Base-by-base conservation (phyloP, 305 asterid species). In the Petunia hybrid region DNA sequence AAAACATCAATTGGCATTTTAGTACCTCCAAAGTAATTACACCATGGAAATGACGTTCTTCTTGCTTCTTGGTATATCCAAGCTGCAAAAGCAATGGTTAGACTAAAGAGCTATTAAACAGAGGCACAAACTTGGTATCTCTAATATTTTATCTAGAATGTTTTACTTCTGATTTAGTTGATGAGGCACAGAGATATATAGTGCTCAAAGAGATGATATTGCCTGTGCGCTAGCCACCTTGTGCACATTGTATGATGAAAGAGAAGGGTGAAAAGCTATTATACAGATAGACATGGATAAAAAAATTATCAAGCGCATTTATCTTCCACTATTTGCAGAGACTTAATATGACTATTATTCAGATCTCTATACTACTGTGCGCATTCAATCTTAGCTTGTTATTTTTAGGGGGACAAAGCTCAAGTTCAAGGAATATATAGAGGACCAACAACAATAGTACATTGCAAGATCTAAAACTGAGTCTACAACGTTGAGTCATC, bases 61-160 rank as follows among this genome's bases (percentile, higher is more conserved):
- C 99, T 87, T 90, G 98, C 85, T 93, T 94, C 89, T 97, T 94
- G 60, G 99, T 97, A 89, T 97, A 97, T 53, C 99, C 99, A 84
- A 97, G 97, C 99, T 97, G 97, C 85, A 90, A 60, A 71, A 82
- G 40, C 51, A 80, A 68, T 3, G 79, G 31, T 22, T 22, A 22
- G 38, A 74, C 48, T 53, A 74, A 53, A 71, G 31, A 71, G 31
- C 46, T 73, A 53, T 74, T 31, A 74, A 55, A 53, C 79, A 53
- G 64, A 12, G 62, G 43, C 8, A 53, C 63, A 38, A 51, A 73
- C 63, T 36, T 65, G 46, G 40, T 69, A 82, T 46, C 46, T 53
- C 46, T 36, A 12, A 13, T 61, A 51, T 73, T 73, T 36, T 51
- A 9, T 22, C 40, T 6, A 73, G 63, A 51, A 73, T 38, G 12